Conservation (phyloP, 2,329 filamentous ascomycete species). For the Coleophoma eucalyptorum region DNA sequence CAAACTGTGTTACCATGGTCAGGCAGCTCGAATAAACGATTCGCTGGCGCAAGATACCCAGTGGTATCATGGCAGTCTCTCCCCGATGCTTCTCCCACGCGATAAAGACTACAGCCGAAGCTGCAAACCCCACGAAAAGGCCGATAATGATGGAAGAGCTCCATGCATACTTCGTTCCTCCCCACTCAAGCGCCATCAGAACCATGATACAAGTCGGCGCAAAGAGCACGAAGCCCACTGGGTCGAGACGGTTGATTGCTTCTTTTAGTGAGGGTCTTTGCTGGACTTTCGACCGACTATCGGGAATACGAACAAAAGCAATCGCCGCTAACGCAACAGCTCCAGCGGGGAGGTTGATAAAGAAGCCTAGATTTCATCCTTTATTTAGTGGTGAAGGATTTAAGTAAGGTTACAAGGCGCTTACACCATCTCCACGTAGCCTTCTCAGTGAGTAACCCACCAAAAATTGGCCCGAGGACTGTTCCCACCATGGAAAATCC, state of each 20-base stretch:
- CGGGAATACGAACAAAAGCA: slow-evolving; percentile 31
- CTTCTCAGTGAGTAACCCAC: slow-evolving; percentile 9
- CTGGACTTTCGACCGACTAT: slow-evolving; percentile 4
- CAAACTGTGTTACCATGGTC: slow-evolving; percentile 24
- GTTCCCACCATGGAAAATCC: slow-evolving; percentile 2
- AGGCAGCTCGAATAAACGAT: no score
- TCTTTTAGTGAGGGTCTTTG: neutral
- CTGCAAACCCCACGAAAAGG: no score
- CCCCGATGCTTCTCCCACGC: no score
- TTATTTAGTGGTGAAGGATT: no score
- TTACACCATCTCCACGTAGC: slow-evolving; percentile 11
- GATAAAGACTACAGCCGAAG: no score
- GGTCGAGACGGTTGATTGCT: slow-evolving; percentile 1
- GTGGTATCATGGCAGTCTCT: no score
- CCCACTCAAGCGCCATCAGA: slow-evolving; percentile 26
- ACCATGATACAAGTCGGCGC: neutral
- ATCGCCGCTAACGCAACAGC: slow-evolving; percentile 25
- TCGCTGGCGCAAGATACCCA: no score
- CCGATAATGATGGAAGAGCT: no score
- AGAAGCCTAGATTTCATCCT: slow-evolving; percentile 13
- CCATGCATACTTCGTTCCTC: slow-evolving; percentile 11
- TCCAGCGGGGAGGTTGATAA: slow-evolving; percentile 35
- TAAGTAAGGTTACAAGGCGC: no score
- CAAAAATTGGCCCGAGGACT: slow-evolving; percentile 7
- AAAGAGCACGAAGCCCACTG: slow-evolving; percentile 4